Evolutionary conservation across 2,329 filamentous ascomycete species (phyloP).

Genomic region (Arthrobotrys entomopaga): DNA sequence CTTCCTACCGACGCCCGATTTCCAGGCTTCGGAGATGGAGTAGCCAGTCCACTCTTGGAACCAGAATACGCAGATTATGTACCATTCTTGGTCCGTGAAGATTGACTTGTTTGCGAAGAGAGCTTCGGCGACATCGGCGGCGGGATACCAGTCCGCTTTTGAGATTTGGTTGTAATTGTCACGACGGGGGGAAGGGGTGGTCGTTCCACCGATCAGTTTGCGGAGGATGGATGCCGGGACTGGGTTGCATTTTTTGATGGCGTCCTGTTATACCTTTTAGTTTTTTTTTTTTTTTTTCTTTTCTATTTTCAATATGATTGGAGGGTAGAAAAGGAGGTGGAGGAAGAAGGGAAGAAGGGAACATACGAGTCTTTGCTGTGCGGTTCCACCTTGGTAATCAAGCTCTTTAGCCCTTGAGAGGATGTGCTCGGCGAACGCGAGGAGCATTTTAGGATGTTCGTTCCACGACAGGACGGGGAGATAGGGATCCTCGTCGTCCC

Average conservation of each 20-base stretch:
- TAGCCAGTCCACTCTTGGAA: slow-evolving; percentile 28
- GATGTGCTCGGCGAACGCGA: slow-evolving; percentile 32
- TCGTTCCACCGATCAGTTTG: slow-evolving; percentile 13
- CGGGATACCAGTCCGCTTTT: slow-evolving; percentile 19
- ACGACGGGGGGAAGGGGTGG: slow-evolving; percentile 14
- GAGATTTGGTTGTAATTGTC: neutral
- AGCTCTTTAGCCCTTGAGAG: slow-evolving; percentile 18
- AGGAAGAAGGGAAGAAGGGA: neutral
- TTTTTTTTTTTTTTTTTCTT: neutral
- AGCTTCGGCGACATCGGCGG: slow-evolving; percentile 31
- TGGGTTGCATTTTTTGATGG: slow-evolving; percentile 12
- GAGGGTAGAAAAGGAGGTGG: neutral
- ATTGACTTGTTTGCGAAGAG: slow-evolving; percentile 32
- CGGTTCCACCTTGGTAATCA: slow-evolving; percentile 5
- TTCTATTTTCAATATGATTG: neutral
- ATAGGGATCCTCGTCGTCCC: slow-evolving; percentile 34
- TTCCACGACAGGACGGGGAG: slow-evolving; percentile 7
- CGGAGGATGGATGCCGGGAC: slow-evolving; percentile 19
- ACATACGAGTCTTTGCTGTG: slow-evolving; percentile 19
- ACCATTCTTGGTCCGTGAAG: slow-evolving; percentile 34
- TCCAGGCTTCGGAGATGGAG: slow-evolving; percentile 23
- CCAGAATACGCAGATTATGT: slow-evolving; percentile 25
- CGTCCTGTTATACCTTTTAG: neutral
- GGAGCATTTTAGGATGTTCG: slow-evolving; percentile 24
- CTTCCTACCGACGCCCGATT: neutral